These are phyloP conservation scores for Fusarium hostae DNA, from an alignment of 2,329 filamentous ascomycete genomes.

Conservation along the genomic window DNA sequence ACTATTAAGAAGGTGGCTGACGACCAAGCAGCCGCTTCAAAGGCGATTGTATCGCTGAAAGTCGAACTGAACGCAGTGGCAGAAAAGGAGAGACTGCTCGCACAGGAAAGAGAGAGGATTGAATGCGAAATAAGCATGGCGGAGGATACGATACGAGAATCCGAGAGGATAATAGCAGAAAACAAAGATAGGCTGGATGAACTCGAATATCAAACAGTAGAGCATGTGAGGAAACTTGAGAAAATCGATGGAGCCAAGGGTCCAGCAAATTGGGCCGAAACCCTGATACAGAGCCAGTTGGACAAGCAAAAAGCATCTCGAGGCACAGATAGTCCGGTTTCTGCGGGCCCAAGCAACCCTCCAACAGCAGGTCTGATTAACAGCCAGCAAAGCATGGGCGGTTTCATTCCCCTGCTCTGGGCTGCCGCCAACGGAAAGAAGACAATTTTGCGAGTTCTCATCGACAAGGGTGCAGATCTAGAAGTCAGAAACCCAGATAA, in stretches of 20 bases:
- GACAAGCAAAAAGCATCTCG: background rate
- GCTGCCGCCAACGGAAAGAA: background rate
- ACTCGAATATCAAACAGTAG: background rate
- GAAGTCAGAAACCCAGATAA: background rate
- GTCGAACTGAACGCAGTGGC: fast-evolving
- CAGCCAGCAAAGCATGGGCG: background rate
- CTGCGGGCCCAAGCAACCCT: fast-evolving
- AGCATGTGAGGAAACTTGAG: background rate
- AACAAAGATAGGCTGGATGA: fast-evolving
- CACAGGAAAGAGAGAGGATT: fast-evolving
- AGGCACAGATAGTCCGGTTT: background rate
- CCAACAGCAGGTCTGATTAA: background rate
- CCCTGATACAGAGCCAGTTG: background rate
- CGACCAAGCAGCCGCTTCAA: background rate
- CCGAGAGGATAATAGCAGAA: fast-evolving
- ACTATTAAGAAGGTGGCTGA: background rate
- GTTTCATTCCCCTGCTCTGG: background rate
- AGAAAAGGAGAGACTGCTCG: background rate
- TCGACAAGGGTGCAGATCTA: background rate
- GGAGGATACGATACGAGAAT: fast-evolving
- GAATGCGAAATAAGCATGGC: fast-evolving
- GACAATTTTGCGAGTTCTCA: background rate
- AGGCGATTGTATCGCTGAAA: fast-evolving
- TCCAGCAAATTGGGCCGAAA: background rate
- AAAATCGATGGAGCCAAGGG: fast-evolving